Conservation (phyloP, 1,284 basidiomycete species). For the Macrocystidia cucumis region DNA sequence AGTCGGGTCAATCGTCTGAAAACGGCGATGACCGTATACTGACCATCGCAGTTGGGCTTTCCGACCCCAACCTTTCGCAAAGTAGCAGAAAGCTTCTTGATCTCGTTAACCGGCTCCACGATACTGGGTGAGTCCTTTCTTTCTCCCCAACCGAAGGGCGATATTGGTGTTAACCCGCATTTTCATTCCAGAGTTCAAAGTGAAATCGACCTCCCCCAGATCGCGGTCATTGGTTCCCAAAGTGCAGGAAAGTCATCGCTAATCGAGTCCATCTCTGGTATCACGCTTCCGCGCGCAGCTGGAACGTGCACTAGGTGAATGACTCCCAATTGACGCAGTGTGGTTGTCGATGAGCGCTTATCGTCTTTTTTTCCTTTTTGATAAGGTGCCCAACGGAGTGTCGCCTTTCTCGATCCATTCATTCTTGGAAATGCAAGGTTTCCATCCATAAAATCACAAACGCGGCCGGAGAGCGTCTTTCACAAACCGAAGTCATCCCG, state of each 20-base stretch:
- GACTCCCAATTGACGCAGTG: too few species aligned
- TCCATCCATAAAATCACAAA: slow-evolving; percentile 47
- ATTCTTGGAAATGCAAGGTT: slow-evolving; percentile 53
- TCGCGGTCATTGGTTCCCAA: slow-evolving; percentile 61
- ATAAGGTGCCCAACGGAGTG: slow-evolving; percentile 74
- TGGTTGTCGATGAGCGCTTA: too few species aligned
- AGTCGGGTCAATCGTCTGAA: background rate
- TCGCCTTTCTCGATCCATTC: slow-evolving; percentile 37
- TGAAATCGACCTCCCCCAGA: slow-evolving; percentile 63
- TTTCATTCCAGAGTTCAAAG: slow-evolving; percentile 39
- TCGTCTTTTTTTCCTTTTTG: slow-evolving; percentile 5
- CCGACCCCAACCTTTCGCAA: slow-evolving; percentile 14
- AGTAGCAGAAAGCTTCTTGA: slow-evolving; percentile 16
- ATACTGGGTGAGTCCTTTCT: slow-evolving; percentile 14
- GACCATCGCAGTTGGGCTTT: too few species aligned
- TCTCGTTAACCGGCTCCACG: slow-evolving; percentile 17
- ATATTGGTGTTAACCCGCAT: slow-evolving; percentile 1
- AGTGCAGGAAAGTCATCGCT: slow-evolving; percentile 70
- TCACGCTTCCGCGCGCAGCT: slow-evolving; percentile 55
- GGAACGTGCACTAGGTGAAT: slow-evolving; percentile 56
- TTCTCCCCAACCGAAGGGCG: slow-evolving; percentile 21
- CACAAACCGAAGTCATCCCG: slow-evolving; percentile 26
- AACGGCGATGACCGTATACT: slow-evolving; percentile 11
- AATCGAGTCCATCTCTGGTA: slow-evolving; percentile 68
- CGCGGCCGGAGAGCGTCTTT: slow-evolving; percentile 30